phyloP scores from a whole-genome alignment of 495 filamentous ascomycete species.

The Aspergillus homomorphus region DNA sequence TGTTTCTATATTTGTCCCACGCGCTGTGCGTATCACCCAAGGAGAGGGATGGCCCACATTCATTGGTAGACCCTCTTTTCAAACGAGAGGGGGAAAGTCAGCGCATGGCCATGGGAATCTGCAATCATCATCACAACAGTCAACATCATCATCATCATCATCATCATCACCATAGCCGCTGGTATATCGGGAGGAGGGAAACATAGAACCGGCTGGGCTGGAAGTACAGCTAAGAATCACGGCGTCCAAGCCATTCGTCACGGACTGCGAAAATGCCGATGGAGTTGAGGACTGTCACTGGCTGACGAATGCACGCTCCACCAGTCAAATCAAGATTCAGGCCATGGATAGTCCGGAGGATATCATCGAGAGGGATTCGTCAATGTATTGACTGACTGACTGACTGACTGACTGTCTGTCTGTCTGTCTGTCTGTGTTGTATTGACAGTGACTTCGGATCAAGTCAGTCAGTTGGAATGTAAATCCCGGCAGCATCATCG shows the following conservation, averaged over 20 bases:
- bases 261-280: not conserved
- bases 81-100: not conserved
- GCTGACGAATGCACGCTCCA: not conserved
- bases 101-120: not conserved
- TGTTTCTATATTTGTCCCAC: not conserved
- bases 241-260: not conserved
- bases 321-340: slow-evolving; percentile 3
- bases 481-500: not conserved
- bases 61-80: not conserved
- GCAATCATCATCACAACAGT: not conserved
- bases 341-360: not conserved
- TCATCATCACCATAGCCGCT: not conserved
- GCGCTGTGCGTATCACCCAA: not conserved
- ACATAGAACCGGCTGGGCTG: no score
- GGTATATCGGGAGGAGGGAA: not conserved
- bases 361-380: not conserved
- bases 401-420: not conserved
- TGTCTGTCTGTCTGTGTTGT: not conserved
- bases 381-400: not conserved
- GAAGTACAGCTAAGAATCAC: not conserved
- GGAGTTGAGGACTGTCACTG: not conserved
- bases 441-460: not conserved
- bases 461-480: not conserved
- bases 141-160: not conserved
- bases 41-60: not conserved